phyloP scores from a whole-genome alignment of 306 rosid species.

The Sechiopsis laciniata region DNA sequence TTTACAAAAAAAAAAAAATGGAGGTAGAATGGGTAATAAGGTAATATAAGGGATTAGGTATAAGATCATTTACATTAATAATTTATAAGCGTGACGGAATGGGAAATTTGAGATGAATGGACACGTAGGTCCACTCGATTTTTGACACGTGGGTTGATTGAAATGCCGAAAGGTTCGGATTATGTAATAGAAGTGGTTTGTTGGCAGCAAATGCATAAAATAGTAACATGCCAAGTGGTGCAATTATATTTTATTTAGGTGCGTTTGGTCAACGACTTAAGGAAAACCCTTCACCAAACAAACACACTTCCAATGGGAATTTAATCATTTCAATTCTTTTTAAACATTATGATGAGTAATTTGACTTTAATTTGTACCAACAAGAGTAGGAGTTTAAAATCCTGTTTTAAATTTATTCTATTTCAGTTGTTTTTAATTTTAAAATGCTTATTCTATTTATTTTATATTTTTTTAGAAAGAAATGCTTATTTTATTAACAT shows the following conservation, averaged over 20 bases:
- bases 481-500: too few species aligned
- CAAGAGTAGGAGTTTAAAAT: neutral
- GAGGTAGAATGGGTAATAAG: neutral
- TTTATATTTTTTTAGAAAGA: too few species aligned
- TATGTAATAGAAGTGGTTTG: neutral
- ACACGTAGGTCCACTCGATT: neutral
- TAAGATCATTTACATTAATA: slow-evolving; percentile 1
- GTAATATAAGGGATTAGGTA: neutral
- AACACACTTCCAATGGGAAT: neutral
- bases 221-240: slow-evolving; percentile 1
- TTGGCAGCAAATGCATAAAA: neutral
- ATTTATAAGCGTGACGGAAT: slow-evolving; percentile 1
- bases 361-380: neutral
- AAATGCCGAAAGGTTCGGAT: neutral
- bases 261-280: slow-evolving; percentile 21
- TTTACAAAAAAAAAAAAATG: neutral
- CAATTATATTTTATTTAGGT: neutral
- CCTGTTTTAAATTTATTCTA: neutral
- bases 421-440: too few species aligned
- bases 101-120: neutral
- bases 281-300: neutral
- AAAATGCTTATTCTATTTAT: too few species aligned
- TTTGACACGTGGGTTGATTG: neutral
- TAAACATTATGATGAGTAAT: neutral
- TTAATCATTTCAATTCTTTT: neutral